A percentile compares a stretch with the other conserved stretches of the same genome.
Conservation (phyloP, 495 filamentous ascomycete species). For the Neurospora sp. region DNA sequence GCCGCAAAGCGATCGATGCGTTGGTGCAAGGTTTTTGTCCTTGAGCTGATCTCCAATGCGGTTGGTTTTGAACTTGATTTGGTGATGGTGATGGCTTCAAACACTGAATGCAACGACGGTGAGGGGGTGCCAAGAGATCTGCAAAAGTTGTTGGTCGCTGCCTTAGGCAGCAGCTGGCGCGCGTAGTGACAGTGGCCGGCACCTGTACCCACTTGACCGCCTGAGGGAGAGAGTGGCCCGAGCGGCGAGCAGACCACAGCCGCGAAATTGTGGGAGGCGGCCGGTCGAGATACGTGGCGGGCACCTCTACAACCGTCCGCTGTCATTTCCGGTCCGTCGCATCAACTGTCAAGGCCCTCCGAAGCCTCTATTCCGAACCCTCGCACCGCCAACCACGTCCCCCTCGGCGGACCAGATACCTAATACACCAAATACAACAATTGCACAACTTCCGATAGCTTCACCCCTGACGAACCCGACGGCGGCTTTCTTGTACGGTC, state of each 20-base stretch:
- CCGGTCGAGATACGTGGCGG: slow-evolving; percentile 24
- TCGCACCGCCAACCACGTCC: neutral
- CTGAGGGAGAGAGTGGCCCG: neutral
- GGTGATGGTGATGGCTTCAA: neutral
- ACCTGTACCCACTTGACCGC: neutral
- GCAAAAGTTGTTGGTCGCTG: neutral
- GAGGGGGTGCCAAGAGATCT: neutral
- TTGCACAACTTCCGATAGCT: slow-evolving; percentile 1
- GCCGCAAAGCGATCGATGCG: neutral
- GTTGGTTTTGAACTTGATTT: neutral
- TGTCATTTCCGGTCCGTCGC: neutral
- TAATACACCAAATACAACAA: neutral
- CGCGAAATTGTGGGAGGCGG: slow-evolving; percentile 22
- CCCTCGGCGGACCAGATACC: neutral
- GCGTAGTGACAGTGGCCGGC: neutral
- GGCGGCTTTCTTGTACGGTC: slow-evolving; percentile 6
- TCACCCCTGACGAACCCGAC: neutral
- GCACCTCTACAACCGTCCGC: slow-evolving; percentile 8
- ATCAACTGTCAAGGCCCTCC: neutral
- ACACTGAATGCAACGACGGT: neutral
- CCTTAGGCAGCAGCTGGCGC: neutral
- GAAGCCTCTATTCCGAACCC: neutral
- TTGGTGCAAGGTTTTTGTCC: neutral
- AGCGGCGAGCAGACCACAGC: slow-evolving; percentile 19
- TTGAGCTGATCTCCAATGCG: neutral